Conservation (phyloP, 371 early-diverging fungal species). For the Haplosporangium sp. region DNA sequence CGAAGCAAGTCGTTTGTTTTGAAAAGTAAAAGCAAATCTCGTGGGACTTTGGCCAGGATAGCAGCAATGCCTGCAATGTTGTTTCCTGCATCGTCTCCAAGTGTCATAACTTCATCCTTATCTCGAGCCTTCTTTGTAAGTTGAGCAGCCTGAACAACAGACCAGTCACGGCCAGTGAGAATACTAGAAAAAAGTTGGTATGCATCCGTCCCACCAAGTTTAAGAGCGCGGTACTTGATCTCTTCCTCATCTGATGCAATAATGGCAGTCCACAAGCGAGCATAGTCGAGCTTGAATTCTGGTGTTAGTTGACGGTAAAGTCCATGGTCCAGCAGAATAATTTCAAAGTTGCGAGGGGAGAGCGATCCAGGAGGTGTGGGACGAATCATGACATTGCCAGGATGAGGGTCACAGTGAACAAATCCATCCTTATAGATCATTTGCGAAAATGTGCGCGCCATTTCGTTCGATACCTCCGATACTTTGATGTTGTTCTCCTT, state of each 20-base stretch:
- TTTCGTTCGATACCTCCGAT: slow-evolving; percentile 75
- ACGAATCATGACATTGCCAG: slow-evolving; percentile 82
- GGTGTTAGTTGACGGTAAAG: slow-evolving; percentile 85
- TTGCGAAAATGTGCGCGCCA: slow-evolving; percentile 82
- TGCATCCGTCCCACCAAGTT: slow-evolving; percentile 78
- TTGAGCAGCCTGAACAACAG: slow-evolving; percentile 63
- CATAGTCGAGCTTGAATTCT: slow-evolving; percentile 87
- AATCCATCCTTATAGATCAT: slow-evolving; percentile 95
- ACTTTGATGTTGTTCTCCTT: slow-evolving; percentile 77
- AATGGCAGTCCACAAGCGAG: slow-evolving; percentile 87
- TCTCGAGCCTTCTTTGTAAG: slow-evolving; percentile 64
- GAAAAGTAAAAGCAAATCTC: slow-evolving; percentile 83
- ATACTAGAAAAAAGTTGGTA: slow-evolving; percentile 88
- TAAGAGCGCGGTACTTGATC: slow-evolving; percentile 69
- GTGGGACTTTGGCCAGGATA: slow-evolving; percentile 82
- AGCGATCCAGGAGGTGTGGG: slow-evolving; percentile 61
- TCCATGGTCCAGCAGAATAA: slow-evolving; percentile 94
- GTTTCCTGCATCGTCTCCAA: slow-evolving; percentile 55
- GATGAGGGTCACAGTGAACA: slow-evolving; percentile 87
- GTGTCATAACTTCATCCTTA: slow-evolving; percentile 61
- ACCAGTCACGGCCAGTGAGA: slow-evolving; percentile 90
- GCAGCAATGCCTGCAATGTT: slow-evolving; percentile 79
- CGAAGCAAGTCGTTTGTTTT: slow-evolving; percentile 93
- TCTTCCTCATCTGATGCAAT: slow-evolving; percentile 81
- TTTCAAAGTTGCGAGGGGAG: slow-evolving; percentile 82